Percentiles rank a stretch among this genome's conserved stretches.
phyloP scores from a whole-genome alignment of 2,329 filamentous ascomycete species.

The Beauveria sp. region DNA sequence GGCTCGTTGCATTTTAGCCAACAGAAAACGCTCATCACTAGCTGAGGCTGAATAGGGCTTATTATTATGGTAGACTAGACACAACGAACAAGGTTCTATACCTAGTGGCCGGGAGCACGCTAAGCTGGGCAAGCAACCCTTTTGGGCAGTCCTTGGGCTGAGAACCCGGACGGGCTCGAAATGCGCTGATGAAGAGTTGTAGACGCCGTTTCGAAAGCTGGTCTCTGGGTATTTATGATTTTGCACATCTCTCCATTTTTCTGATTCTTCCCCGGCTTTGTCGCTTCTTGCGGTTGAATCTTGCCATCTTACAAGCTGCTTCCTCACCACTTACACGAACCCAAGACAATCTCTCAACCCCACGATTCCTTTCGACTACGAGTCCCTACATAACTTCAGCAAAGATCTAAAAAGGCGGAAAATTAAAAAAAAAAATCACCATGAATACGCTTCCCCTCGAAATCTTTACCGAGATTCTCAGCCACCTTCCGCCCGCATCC shows the following conservation, averaged over 20 bases:
- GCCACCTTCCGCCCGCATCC: conserved; percentile 17
- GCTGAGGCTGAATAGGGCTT: neutral
- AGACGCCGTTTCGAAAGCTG: no score
- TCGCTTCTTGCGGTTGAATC: no score
- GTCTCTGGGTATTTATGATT: neutral
- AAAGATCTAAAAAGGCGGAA: neutral
- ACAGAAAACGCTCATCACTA: no score
- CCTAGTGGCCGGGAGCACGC: neutral
- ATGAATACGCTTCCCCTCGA: conserved; percentile 27
- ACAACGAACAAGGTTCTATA: neutral
- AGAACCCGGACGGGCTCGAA: neutral
- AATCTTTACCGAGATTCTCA: conserved; percentile 22
- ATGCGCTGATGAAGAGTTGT: neutral
- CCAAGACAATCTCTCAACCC: no score
- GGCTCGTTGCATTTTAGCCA: no score
- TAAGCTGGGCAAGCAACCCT: neutral
- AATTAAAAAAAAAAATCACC: neutral
- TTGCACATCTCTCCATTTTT: neutral
- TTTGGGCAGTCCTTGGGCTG: neutral
- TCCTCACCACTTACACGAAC: no score
- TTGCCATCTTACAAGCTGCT: no score
- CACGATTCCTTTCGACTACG: no score
- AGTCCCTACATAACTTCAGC: no score
- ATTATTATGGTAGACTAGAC: neutral
- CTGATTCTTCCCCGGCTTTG: no score